Conservation (phyloP, 2,329 filamentous ascomycete genomes). For the Esteya vermicola region DNA sequence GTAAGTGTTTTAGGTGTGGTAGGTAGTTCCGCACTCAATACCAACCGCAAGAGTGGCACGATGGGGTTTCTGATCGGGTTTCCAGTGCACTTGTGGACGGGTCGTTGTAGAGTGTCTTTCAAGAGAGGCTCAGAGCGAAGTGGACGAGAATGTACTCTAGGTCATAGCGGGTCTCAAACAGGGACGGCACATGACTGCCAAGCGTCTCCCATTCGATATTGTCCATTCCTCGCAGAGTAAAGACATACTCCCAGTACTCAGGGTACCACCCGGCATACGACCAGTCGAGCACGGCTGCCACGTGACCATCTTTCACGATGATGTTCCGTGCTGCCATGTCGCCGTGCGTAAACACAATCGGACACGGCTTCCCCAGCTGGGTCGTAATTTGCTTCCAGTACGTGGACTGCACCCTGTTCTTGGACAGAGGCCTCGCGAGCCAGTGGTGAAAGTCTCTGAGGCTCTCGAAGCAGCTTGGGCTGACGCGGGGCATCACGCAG, state of each 20-base stretch:
- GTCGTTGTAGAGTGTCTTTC: too few species aligned
- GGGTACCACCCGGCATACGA: conserved; percentile 32
- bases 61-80: too few species aligned
- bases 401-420: conserved; percentile 7
- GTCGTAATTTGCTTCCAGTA: conserved; percentile 14
- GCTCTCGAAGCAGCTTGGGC: conserved; percentile 11
- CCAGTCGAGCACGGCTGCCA: conserved; percentile 32
- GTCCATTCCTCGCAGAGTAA: conserved; percentile 4
- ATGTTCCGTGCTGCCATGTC: conserved; percentile 26
- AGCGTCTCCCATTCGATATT: conserved; percentile 5
- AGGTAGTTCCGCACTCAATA: too few species aligned
- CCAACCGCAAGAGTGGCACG: too few species aligned
- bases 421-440: conserved; percentile 12
- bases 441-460: conserved; percentile 12
- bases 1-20: too few species aligned
- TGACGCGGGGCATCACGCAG: conserved; percentile 12
- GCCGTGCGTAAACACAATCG: conserved; percentile 31
- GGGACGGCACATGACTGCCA: conserved; percentile 1
- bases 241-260: conserved; percentile 22
- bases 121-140: too few species aligned
- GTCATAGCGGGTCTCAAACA: conserved; percentile 3
- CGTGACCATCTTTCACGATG: conserved; percentile 22
- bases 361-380: conserved; percentile 11
- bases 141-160: conserved; percentile 4
- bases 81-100: too few species aligned